Percentiles rank a stretch among this genome's conserved stretches.
Conservation (phyloP, 306 rosid species). For the Leucaena leucocephala region DNA sequence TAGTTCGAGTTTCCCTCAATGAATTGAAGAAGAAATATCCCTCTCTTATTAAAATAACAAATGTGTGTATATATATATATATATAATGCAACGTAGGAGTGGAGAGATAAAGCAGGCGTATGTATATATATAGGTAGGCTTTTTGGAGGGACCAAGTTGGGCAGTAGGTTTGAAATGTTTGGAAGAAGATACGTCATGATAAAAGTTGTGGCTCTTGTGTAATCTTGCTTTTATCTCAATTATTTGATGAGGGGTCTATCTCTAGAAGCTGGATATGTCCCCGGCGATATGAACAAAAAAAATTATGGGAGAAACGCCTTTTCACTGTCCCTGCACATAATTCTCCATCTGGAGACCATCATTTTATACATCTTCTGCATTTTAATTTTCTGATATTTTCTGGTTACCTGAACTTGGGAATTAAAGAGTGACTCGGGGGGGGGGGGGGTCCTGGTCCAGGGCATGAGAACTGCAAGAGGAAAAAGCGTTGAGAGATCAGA, state of each 20-base stretch:
- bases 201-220: neutral
- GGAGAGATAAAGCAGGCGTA: neutral
- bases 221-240: neutral
- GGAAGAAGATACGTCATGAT: neutral
- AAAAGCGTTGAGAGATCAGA: neutral
- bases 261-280: neutral
- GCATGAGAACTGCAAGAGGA: neutral
- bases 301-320: neutral
- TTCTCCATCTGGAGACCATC: neutral
- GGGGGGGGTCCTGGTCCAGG: neutral
- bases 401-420: neutral
- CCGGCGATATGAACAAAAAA: neutral
- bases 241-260: constrained; percentile 7
- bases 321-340: neutral
- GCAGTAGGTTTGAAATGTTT: neutral
- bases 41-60: neutral
- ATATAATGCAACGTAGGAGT: neutral
- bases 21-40: neutral
- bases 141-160: neutral
- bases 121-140: neutral
- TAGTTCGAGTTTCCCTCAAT: neutral
- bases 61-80: no score
- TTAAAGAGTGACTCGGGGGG: neutral
- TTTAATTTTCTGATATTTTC: neutral
- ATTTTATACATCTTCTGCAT: no score